These are phyloP conservation scores for Mucor piriformis DNA, from an alignment of 371 early-diverging fungal genomes.

Conservation along the genomic window DNA sequence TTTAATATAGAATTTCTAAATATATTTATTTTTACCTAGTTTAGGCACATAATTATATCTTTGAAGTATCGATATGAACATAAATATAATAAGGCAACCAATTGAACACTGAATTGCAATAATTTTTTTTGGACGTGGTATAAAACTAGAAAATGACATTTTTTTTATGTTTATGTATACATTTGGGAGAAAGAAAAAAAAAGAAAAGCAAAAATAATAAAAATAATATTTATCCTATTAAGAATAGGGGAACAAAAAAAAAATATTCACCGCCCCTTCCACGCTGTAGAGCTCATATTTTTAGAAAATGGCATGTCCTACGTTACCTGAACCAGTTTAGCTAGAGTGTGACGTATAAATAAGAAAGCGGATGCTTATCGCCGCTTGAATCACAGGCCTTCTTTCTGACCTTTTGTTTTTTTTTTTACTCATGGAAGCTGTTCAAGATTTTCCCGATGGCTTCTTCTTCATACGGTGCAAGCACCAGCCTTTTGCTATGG, in stretches of 20 bases:
- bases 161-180: neutral
- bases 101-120: neutral
- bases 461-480: constrained; percentile 53
- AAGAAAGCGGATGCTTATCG: neutral
- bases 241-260: neutral
- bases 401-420: neutral
- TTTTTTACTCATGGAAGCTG: constrained; percentile 18
- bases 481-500: constrained; percentile 32
- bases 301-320: neutral
- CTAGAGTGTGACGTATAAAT: neutral
- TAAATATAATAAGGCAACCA: constrained; percentile 1
- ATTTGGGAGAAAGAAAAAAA: neutral
- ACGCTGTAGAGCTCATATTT: too few relatives aligned
- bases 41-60: neutral
- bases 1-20: neutral
- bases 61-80: constrained; percentile 1
- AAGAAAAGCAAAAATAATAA: neutral
- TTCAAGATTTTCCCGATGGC: constrained; percentile 37
- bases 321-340: neutral
- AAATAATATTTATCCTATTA: neutral
- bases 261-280: neutral
- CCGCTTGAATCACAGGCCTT: neutral
- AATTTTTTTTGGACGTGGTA: constrained; percentile 9
- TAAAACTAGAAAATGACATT: constrained; percentile 6
- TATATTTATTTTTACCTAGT: neutral